phyloP scores from a whole-genome alignment of 306 rosid species.

The Acacia acuminata region DNA sequence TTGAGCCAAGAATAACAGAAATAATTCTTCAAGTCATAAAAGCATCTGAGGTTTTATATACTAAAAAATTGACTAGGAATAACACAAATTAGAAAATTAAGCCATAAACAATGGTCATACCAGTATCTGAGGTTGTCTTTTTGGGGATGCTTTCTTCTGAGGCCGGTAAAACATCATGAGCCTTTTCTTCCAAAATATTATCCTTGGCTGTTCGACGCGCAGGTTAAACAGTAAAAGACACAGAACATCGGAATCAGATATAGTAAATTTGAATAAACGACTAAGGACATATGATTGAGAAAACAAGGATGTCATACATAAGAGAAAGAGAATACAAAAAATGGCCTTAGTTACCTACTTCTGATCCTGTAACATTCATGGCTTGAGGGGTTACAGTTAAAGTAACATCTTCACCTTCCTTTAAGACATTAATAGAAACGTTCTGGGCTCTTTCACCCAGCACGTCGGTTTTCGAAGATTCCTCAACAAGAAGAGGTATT shows the following conservation, averaged over 20 bases:
- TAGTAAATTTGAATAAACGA: neutral
- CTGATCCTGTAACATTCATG: slow-evolving; percentile 2
- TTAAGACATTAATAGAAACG: neutral
- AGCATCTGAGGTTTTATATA: neutral
- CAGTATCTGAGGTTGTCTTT: neutral
- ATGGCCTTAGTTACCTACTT: slow-evolving; percentile 26
- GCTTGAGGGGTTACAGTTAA: neutral
- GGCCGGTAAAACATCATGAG: neutral
- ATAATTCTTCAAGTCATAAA: neutral
- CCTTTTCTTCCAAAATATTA: neutral
- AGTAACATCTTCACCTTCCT: neutral
- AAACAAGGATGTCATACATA: neutral
- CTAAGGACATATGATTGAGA: neutral
- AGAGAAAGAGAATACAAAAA: neutral
- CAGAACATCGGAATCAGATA: neutral
- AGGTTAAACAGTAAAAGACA: neutral
- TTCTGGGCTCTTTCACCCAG: neutral
- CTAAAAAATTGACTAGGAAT: neutral
- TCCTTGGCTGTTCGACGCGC: neutral
- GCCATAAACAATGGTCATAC: neutral
- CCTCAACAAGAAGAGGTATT: neutral
- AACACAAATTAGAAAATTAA: neutral
- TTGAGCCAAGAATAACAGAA: neutral
- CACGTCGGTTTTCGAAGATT: neutral
- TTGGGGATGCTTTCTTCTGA: neutral